These are phyloP conservation scores for Mallotus nudiflorus DNA, from an alignment of 345 rosid genomes.

Conservation along the genomic window DNA sequence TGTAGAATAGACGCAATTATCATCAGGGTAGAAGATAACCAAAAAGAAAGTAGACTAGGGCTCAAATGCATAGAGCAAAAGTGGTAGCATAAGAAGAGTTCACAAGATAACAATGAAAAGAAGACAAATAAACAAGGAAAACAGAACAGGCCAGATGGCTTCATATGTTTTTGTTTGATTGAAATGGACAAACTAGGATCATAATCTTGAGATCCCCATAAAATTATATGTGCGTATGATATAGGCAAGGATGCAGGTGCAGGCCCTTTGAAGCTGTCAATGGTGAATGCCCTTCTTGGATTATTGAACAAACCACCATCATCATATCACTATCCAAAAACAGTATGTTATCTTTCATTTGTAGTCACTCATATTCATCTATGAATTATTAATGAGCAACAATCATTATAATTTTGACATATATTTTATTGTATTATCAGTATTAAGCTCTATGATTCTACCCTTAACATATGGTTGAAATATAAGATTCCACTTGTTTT, in stretches of 20 bases:
- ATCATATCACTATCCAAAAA: too few species aligned
- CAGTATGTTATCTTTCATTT: too few species aligned
- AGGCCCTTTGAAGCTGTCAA: constrained; percentile 16
- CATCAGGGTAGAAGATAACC: background rate
- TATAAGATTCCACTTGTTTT: background rate
- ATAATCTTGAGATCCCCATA: background rate
- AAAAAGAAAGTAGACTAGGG: background rate
- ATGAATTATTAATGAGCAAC: too few species aligned
- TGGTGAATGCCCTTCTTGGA: background rate
- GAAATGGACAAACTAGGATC: constrained; percentile 7
- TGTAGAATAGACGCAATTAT: background rate
- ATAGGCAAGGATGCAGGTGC: constrained; percentile 8
- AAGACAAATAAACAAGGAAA: background rate
- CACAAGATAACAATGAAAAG: background rate
- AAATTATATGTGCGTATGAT: background rate
- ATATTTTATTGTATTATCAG: too few species aligned
- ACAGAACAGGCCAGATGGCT: background rate
- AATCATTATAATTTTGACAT: too few species aligned
- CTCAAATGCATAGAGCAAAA: background rate
- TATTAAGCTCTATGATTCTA: background rate
- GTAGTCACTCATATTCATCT: too few species aligned
- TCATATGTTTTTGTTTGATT: background rate
- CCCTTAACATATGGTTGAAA: background rate
- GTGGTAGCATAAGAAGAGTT: background rate
- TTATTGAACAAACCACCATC: too few species aligned